These are phyloP conservation scores for Cyberlindnera mrakii DNA, from an alignment of 805 yeast genomes.

Conservation along the genomic window DNA sequence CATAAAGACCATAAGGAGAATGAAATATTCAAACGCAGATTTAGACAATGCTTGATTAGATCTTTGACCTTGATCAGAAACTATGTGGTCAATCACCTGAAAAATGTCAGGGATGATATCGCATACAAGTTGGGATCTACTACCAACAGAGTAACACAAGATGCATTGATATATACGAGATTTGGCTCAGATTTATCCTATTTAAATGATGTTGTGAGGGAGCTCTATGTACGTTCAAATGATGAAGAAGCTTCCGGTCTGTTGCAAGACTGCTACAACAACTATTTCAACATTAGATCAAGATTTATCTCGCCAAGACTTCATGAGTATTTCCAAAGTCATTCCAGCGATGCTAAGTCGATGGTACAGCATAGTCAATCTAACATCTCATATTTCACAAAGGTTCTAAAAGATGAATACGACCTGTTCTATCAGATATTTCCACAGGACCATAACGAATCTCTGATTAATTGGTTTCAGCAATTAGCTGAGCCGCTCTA, in stretches of 20 bases:
- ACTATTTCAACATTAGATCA: conserved; percentile 55
- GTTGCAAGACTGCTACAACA: conserved; percentile 54
- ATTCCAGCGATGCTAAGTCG: conserved; percentile 23
- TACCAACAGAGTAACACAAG: conserved; percentile 38
- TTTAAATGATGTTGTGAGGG: conserved; percentile 30
- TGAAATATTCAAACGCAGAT: conserved; percentile 62
- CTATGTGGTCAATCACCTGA: conserved; percentile 43
- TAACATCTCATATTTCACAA: conserved; percentile 53
- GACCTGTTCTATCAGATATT: conserved; percentile 53
- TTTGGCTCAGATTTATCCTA: conserved; percentile 42
- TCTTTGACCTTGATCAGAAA: conserved; percentile 71
- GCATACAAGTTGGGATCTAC: conserved; percentile 18
- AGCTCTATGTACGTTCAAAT: conserved; percentile 33
- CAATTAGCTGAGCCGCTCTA: conserved; percentile 72
- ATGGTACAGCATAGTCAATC: conserved; percentile 59
- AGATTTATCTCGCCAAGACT: conserved; percentile 41
- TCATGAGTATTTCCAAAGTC: conserved; percentile 29
- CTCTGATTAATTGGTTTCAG: conserved; percentile 53
- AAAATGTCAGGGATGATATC: conserved; percentile 27
- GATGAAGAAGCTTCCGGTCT: conserved; percentile 61
- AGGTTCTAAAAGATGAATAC: conserved; percentile 55
- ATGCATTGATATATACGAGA: conserved; percentile 62
- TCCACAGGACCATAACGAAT: conserved; percentile 29
- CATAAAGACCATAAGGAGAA: conserved; percentile 51
- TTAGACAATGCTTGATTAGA: conserved; percentile 78